Evolutionary conservation across 2,329 filamentous ascomycete species (phyloP), one percentile per base, ranked within the genome.

Genomic region (Sporothrix humicola): DNA sequence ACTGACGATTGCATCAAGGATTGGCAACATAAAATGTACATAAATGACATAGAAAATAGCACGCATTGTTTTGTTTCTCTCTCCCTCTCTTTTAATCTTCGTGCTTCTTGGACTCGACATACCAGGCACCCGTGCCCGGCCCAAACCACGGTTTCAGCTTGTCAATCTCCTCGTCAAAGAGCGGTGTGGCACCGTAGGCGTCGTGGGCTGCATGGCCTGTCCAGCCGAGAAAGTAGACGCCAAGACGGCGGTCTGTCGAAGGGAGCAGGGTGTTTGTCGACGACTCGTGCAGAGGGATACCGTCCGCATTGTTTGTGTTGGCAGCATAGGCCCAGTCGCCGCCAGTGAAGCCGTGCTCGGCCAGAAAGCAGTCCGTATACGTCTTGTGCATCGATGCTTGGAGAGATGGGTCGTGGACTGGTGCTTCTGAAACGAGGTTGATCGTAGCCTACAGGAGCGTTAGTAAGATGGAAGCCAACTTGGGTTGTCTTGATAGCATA

Each of bases 381-480:
- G 58, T 61, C 26, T 61, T 61, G 58, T 61, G 58, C 58, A 61
- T 61, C 6, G 58, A 61, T 31, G 58, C 58, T 9, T 61, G 58
- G 13, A 61, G 10, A 7, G 8, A 26, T 6, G 58, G 13, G 13
- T 42, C 31, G 26, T 42, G 13, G 58, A 31, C 42, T 8, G 58
- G 26, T 8, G 58, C 12, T 1, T 17, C 7, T 5, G 58, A 7
- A 2, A 61, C 58, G 26, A 61, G 26, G 26, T 61, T 61, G 58
- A 61, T 61, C n/a, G 58, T 61, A 31, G 58, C 58, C 58, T 61
- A 8, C 1, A 23, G 12, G 1, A 26, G 23, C 23, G 23, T 26
- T 23, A 37, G 31, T 7, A 37, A 37, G 31, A 37, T 37, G 31
- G 31, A 7, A 7, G 31, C 7, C 31, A 37, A 37, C 31, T 37